Evolutionary conservation across 371 early-diverging fungal genomes (phyloP).

Genomic region (Mucor racemosus): DNA sequence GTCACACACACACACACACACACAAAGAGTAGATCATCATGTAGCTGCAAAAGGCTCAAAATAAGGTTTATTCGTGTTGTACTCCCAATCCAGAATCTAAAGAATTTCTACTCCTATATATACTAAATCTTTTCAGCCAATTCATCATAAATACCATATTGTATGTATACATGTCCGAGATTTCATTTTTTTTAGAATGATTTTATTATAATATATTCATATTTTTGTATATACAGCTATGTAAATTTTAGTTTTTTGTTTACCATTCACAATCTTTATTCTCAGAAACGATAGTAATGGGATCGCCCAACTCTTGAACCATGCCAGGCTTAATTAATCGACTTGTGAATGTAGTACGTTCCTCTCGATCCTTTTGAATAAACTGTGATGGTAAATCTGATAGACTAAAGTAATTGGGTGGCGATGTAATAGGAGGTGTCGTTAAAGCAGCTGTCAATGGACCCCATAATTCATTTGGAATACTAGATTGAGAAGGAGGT

Average conservation of each 20-base stretch:
- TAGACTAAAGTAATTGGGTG: conserved; percentile 41
- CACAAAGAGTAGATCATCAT: no score
- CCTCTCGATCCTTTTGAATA: conserved; percentile 24
- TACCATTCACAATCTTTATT: conserved; percentile 33
- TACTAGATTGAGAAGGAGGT: conserved; percentile 23
- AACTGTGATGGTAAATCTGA: conserved; percentile 24
- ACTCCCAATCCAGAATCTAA: no score
- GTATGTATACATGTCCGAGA: neutral
- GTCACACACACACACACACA: no score
- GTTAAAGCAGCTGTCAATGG: conserved; percentile 23
- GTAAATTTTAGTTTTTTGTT: neutral
- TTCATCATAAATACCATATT: no score
- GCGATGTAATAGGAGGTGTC: conserved; percentile 27
- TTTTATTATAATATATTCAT: neutral
- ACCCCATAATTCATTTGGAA: conserved; percentile 20
- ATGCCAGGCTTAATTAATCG: conserved; percentile 31
- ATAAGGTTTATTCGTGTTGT: no score
- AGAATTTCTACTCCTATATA: no score
- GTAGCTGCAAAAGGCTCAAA: no score
- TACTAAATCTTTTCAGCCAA: no score
- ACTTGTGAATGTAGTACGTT: conserved; percentile 21
- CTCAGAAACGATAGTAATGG: conserved; percentile 26
- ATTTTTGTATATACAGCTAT: conserved; percentile 6
- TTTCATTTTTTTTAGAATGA: no score
- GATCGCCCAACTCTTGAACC: conserved; percentile 28